A percentile compares a stretch with the other conserved stretches of the same genome.
Conservation (phyloP, 129 eudicot species). For the Arctium lappa region DNA sequence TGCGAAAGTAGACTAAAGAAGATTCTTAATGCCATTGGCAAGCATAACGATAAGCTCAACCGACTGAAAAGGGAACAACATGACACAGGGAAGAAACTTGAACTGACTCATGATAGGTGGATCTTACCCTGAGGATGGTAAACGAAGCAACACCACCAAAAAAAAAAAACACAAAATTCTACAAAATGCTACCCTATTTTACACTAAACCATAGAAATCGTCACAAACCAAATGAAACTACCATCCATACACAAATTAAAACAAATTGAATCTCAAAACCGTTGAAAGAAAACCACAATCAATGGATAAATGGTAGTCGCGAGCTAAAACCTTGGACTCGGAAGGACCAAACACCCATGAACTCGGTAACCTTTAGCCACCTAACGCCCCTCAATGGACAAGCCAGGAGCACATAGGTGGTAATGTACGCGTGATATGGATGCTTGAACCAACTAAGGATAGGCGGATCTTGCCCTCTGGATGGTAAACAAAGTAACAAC, state of each 20-base stretch:
- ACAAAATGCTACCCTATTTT: background rate
- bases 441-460: background rate
- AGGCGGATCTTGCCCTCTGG: background rate
- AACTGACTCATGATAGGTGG: too few relatives aligned
- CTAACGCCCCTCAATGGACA: background rate
- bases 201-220: background rate
- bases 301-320: background rate
- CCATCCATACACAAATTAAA: too few relatives aligned
- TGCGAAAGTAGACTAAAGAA: constrained; percentile 68
- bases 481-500: background rate
- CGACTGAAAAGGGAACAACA: constrained; percentile 67
- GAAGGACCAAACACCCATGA: background rate
- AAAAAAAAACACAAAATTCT: too few relatives aligned
- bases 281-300: background rate
- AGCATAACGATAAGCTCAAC: constrained; percentile 76
- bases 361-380: background rate
- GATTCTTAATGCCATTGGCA: constrained; percentile 57
- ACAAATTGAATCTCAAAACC: background rate
- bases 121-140: too few relatives aligned
- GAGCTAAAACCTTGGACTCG: background rate
- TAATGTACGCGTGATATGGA: background rate
- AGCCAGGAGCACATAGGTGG: background rate
- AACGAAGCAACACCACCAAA: too few relatives aligned
- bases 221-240: too few relatives aligned
- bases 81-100: constrained; percentile 63